Evolutionary conservation across 2,329 filamentous ascomycete species (phyloP), one percentile per base, ranked within the genome.

Genomic region (Hymenoscyphus occultus): DNA sequence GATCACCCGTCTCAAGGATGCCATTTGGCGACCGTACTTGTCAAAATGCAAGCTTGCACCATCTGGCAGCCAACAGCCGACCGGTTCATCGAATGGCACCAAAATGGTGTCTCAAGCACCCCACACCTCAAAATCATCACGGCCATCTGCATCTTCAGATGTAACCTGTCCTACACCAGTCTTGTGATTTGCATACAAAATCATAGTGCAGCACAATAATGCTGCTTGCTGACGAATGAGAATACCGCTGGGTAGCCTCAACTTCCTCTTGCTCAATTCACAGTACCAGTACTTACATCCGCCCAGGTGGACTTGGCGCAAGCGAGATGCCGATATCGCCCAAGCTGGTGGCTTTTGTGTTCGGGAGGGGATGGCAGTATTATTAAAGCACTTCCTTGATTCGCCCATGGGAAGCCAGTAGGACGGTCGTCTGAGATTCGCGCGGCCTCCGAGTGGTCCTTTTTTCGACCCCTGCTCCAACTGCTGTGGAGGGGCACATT

Each of bases 151-250:
- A 69, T 42, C 59, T 65, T 32, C 39, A 64, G 45, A 60, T 67
- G 65, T 65, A 68, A 62, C 22, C 35, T 56, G 40, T 60, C 45
- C 45, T 40, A 58, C 28, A 28, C 28, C 2, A 28, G 68, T 71
- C 68, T 68, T 62, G 69, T 71, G 68, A 68, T 68, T 66, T 65
- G 62, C 67, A 71, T 65, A 56, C 63, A 64, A 63, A 60, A 59
- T 68, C 63, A 64, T 62, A 60, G 60, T 68, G 61, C 64, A 63
- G 59, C 45, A 51, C 28, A 58, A 40, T 39, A 58, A 40, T 39
- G 14, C 56, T 54, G 48, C 66, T 54, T 28, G 39, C 13, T 48
- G 56, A 59, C 69, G 59, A 70, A 70, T 70, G 48, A 60, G 61
- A 60, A 42, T 56, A n/a, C n/a, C 51, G 32, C 28, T 35, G 48